phyloP scores from a whole-genome alignment of 495 filamentous ascomycete species.

The Penicillium samsonianum region DNA sequence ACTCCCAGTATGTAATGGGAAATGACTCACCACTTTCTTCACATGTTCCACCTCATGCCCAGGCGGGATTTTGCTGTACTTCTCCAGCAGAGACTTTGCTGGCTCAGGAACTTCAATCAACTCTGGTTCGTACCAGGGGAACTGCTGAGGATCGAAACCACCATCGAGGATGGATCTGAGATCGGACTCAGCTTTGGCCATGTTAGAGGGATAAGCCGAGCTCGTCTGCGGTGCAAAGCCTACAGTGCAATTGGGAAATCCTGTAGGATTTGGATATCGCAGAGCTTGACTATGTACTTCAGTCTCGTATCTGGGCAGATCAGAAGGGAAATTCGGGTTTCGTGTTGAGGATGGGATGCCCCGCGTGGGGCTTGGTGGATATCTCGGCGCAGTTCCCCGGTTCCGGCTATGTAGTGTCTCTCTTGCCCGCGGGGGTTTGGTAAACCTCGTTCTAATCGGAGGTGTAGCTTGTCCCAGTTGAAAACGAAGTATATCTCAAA shows the following conservation, averaged over 20 bases:
- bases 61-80: conserved; percentile 49
- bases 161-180: conserved; percentile 17
- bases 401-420: too few relatives aligned
- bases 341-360: neutral
- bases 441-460: too few relatives aligned
- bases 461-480: too few relatives aligned
- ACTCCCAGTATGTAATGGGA: neutral
- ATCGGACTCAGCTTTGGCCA: conserved; percentile 22
- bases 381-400: neutral
- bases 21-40: conserved; percentile 42
- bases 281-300: neutral
- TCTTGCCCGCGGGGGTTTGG: too few relatives aligned
- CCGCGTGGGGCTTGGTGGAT: neutral
- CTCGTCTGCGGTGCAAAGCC: neutral
- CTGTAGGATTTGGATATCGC: neutral
- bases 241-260: neutral
- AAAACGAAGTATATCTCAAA: too few relatives aligned
- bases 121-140: conserved; percentile 25
- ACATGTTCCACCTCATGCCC: conserved; percentile 50
- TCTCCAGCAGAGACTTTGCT: conserved; percentile 40
- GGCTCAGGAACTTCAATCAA: conserved; percentile 23
- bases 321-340: neutral
- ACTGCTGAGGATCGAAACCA: conserved; percentile 9
- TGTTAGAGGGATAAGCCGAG: neutral
- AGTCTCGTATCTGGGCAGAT: neutral